Percentiles rank a stretch among this genome's conserved stretches.
Evolutionary conservation across 2,329 filamentous ascomycete genomes (phyloP).

Genomic region (Aspergillus tanneri): DNA sequence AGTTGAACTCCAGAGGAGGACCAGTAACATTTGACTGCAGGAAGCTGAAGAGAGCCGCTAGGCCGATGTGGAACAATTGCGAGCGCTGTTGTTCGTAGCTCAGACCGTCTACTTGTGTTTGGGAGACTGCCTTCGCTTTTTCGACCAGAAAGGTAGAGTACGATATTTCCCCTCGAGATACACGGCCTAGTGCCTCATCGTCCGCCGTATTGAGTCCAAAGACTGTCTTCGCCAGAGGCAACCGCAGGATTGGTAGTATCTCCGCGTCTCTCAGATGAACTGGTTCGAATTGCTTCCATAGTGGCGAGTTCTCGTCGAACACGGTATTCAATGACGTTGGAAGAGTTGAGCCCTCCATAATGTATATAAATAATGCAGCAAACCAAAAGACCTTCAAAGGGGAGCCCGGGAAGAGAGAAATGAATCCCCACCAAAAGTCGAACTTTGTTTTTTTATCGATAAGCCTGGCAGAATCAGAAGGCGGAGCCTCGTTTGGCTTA

Average conservation of each 20-base stretch:
- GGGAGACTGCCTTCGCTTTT: constrained; percentile 29
- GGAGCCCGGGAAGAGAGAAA: background rate
- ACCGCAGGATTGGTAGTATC: constrained; percentile 33
- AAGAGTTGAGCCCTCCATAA: constrained; percentile 4
- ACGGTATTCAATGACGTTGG: constrained; percentile 35
- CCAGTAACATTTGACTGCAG: constrained; percentile 86
- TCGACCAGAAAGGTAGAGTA: constrained; percentile 40
- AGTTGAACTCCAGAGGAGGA: constrained; percentile 66
- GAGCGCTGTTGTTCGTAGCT: constrained; percentile 34
- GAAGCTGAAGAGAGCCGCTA: constrained; percentile 73
- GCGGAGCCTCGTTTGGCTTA: no score
- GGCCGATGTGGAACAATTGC: constrained; percentile 56
- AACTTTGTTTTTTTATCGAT: background rate
- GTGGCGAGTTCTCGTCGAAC: constrained; percentile 30
- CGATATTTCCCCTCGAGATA: constrained; percentile 36
- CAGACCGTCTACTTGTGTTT: constrained; percentile 23
- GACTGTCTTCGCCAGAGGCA: constrained; percentile 40
- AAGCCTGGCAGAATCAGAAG: background rate
- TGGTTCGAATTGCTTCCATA: constrained; percentile 35
- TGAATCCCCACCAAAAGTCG: background rate
- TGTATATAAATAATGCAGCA: no score
- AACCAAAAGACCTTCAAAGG: background rate
- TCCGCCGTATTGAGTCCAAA: constrained; percentile 37
- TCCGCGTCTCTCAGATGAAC: constrained; percentile 35
- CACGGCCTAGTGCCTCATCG: constrained; percentile 28